These are phyloP conservation scores for Suhomyces chickasaworum DNA, from an alignment of 1,139 yeast species.

Conservation along the genomic window DNA sequence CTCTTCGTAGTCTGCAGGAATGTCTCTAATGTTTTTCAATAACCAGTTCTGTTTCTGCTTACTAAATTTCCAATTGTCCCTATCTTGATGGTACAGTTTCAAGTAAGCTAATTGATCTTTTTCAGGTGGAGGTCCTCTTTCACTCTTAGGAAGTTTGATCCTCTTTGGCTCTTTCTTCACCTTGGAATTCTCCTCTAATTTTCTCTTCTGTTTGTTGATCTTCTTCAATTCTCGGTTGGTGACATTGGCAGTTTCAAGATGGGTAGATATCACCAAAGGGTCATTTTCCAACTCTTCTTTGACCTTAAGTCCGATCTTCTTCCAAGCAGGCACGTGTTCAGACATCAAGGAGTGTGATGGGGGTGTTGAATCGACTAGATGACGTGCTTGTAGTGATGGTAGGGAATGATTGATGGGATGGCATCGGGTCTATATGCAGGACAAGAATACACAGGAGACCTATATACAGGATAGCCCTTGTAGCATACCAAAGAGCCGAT, in stretches of 20 bases:
- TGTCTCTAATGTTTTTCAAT: slow-evolving; percentile 60
- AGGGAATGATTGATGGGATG: slow-evolving; percentile 1
- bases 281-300: slow-evolving; percentile 43
- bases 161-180: slow-evolving; percentile 70
- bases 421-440: slow-evolving; percentile 7
- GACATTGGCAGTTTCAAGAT: slow-evolving; percentile 48
- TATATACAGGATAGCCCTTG: no score
- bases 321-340: slow-evolving; percentile 81
- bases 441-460: no score
- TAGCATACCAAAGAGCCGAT: no score
- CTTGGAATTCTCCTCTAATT: slow-evolving; percentile 23
- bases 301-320: slow-evolving; percentile 72
- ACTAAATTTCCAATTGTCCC: slow-evolving; percentile 82
- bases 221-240: slow-evolving; percentile 51
- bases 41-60: slow-evolving; percentile 96
- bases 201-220: slow-evolving; percentile 41
- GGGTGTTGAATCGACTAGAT: not conserved
- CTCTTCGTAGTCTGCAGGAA: slow-evolving; percentile 58
- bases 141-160: slow-evolving; percentile 70
- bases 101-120: slow-evolving; percentile 80
- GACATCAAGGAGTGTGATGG: not conserved
- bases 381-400: not conserved
- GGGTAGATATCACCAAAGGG: slow-evolving; percentile 42
- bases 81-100: slow-evolving; percentile 62
- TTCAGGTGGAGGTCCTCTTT: slow-evolving; percentile 75